These are phyloP conservation scores for Colletotrichum chrysophilum DNA, from an alignment of 2,329 filamentous ascomycete genomes.

Conservation along the genomic window DNA sequence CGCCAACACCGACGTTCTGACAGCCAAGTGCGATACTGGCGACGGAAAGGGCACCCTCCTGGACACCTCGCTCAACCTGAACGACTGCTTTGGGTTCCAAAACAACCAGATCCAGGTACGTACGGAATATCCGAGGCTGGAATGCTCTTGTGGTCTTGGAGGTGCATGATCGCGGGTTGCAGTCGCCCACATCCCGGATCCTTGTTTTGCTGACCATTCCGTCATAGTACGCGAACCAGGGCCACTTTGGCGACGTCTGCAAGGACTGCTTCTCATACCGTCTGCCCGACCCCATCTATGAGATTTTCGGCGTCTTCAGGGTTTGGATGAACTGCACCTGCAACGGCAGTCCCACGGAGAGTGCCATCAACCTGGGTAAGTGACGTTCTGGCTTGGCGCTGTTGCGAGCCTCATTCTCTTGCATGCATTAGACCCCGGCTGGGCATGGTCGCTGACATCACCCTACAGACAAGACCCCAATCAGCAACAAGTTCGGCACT, in stretches of 20 bases:
- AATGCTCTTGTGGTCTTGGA: neutral
- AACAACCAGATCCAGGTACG: conserved; percentile 7
- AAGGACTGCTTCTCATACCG: conserved; percentile 19
- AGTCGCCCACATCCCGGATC: neutral
- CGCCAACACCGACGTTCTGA: neutral
- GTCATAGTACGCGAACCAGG: conserved; percentile 5
- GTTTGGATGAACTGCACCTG: conserved; percentile 16
- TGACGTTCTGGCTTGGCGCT: neutral
- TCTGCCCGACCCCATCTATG: conserved; percentile 4
- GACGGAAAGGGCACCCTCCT: conserved; percentile 9
- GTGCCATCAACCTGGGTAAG: conserved; percentile 7
- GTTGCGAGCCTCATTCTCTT: neutral
- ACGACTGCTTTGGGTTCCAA: conserved; percentile 1
- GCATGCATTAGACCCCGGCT: neutral
- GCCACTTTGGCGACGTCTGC: conserved; percentile 29
- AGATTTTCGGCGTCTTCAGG: neutral
- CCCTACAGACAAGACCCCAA: neutral
- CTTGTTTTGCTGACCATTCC: neutral
- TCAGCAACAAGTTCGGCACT: conserved; percentile 6
- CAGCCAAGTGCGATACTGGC: conserved; percentile 9
- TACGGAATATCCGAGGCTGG: conserved; percentile 15
- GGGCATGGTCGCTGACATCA: neutral
- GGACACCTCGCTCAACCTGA: conserved; percentile 8
- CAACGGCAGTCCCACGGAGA: neutral
- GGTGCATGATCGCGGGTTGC: neutral